These are phyloP conservation scores for Cyberlindnera maclurae DNA, from an alignment of 805 yeast species.

Conservation along the genomic window DNA sequence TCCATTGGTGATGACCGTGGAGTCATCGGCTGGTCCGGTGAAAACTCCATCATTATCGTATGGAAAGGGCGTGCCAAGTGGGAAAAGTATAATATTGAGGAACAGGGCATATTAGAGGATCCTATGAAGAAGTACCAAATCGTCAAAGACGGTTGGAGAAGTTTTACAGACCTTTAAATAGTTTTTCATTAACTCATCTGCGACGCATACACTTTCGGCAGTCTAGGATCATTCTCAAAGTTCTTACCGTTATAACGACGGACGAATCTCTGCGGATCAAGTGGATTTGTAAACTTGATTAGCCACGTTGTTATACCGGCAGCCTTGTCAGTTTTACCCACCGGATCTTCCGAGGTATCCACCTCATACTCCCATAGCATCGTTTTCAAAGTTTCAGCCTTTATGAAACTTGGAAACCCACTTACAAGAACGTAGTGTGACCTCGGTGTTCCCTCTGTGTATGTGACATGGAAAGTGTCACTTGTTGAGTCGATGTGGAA, in stretches of 20 bases:
- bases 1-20: slow-evolving; percentile 33
- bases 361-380: slow-evolving; percentile 46
- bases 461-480: neutral
- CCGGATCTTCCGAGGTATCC: slow-evolving; percentile 16
- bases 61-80: slow-evolving; percentile 73
- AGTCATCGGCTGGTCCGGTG: slow-evolving; percentile 62
- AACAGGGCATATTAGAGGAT: slow-evolving; percentile 21
- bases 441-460: slow-evolving; percentile 4
- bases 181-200: slow-evolving; percentile 15
- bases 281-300: slow-evolving; percentile 36
- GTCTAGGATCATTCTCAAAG: slow-evolving; percentile 22
- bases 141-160: slow-evolving; percentile 66
- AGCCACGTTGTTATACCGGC: slow-evolving; percentile 23
- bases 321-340: slow-evolving; percentile 7
- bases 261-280: slow-evolving; percentile 45
- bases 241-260: slow-evolving; percentile 43
- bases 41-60: slow-evolving; percentile 62
- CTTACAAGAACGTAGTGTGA: slow-evolving; percentile 31
- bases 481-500: neutral
- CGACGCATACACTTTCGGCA: slow-evolving; percentile 26
- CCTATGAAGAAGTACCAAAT: slow-evolving; percentile 42
- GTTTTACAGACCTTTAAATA: slow-evolving; percentile 25
- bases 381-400: slow-evolving; percentile 27
- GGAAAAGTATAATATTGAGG: slow-evolving; percentile 78
- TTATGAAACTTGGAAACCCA: slow-evolving; percentile 41